A percentile compares a stretch with the other conserved stretches of the same genome.
Evolutionary conservation across 352 stramenopile genomes (phyloP).

Genomic region (Thraustochytrium sp.): DNA sequence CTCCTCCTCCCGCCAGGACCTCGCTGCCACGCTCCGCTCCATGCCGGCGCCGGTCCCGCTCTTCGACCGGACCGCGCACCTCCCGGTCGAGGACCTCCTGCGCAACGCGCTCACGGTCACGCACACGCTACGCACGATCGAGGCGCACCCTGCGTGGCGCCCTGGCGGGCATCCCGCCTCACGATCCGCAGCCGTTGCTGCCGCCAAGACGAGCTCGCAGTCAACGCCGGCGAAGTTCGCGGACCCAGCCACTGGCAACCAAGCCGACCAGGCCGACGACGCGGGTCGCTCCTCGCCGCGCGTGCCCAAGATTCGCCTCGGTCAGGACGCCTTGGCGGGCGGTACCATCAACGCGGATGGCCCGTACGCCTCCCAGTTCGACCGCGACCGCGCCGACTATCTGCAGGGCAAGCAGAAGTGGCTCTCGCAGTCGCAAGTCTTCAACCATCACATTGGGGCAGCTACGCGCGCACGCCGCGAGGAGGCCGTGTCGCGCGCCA

Average conservation of each 20-base stretch:
- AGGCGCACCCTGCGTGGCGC: no score
- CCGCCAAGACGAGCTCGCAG: no score
- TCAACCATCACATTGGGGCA: neutral
- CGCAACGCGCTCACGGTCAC: neutral
- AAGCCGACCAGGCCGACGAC: no score
- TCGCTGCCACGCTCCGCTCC: neutral
- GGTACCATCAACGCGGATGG: constrained; percentile 9
- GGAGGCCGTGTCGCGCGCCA: neutral
- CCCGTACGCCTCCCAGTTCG: neutral
- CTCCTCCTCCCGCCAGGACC: neutral
- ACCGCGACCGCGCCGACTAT: neutral
- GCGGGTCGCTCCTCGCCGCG: no score
- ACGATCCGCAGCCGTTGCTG: no score
- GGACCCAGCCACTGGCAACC: no score
- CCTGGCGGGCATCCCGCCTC: no score
- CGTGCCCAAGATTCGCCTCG: neutral
- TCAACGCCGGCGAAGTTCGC: no score
- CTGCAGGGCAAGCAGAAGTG: neutral
- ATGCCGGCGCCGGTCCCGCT: neutral
- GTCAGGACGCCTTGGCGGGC: neutral
- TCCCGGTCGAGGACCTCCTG: constrained; percentile 12
- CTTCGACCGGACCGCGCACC: neutral
- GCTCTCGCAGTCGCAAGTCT: neutral
- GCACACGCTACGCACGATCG: neutral
- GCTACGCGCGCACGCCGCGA: neutral